Evolutionary conservation across 2,329 filamentous ascomycete species (phyloP), one percentile per base, ranked within the genome.

Genomic region (Septoria linicola): DNA sequence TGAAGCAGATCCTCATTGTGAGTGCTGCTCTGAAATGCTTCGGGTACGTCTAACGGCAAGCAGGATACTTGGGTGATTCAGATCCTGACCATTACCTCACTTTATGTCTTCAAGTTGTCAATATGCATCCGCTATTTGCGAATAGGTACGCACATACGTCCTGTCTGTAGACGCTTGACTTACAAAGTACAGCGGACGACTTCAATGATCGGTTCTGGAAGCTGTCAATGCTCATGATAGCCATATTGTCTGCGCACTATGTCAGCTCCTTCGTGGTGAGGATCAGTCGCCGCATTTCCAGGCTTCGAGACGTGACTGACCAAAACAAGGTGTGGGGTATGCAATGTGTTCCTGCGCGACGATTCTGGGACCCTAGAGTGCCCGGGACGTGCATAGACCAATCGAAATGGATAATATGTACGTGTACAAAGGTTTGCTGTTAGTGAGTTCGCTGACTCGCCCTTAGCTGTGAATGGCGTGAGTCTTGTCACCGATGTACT

Each of bases 101-200:
- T 46, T 1, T 46, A 46, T 32, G 20, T 37, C 5, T 31, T 37
- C 20, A 46, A 46, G 34, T 14, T 46, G 20, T 46, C 43, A 2
- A 20, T 46, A 4, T 46, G 43, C 7, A 37, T 46, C 17, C 43
- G 43, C n/a, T 46, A 46, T 16, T 32, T 46, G 16, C 43, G 43
- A 46, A 46, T 46, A 37, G 43, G 42, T 37, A 37, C 5, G 32
- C 11, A 4, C 11, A 13, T 16, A 2, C 10, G 7, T n/a, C 32
- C 11, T 4, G 7, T 30, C 10, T 13, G 7, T 41, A n/a, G n/a
- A n/a, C 20, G 20, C 31, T 13, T 7, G 4, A 25, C 43, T 46
- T 20, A 46, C 43, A 17, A 17, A n/a, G 17, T 10, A 8, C 32
- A 46, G 43, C 34, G 32, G 32, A 37, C n/a, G 23, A 46, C 17